Evolutionary conservation across 169 alveolate genomes (phyloP).

Genomic region (Plasmodium inui): DNA sequence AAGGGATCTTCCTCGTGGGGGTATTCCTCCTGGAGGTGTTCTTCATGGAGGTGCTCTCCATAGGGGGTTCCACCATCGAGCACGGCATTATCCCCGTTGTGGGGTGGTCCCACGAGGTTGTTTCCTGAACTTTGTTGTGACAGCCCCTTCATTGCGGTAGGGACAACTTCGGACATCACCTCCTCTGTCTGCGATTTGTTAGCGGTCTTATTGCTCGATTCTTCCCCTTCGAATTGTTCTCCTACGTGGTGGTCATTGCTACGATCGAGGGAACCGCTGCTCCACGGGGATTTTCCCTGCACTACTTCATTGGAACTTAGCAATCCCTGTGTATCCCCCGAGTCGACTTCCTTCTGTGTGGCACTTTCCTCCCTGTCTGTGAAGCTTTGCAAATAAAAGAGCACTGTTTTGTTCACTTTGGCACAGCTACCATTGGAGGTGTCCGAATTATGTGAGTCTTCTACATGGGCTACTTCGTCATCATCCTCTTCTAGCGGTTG

Average conservation of each 20-base stretch:
- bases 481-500: neutral
- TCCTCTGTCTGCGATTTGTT: neutral
- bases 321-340: neutral
- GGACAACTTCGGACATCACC: neutral
- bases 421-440: neutral
- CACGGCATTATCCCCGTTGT: neutral
- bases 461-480: neutral
- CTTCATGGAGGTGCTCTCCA: neutral
- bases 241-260: neutral
- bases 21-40: neutral
- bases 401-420: neutral
- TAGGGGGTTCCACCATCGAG: neutral
- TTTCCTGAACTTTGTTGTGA: too few species aligned
- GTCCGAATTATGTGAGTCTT: neutral
- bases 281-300: neutral
- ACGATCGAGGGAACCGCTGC: neutral
- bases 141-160: neutral
- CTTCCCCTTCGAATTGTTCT: neutral
- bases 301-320: neutral
- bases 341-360: neutral
- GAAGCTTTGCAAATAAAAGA: neutral
- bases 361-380: neutral
- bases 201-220: neutral
- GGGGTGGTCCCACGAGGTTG: too few species aligned
- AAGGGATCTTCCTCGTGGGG: conserved; percentile 12